These are phyloP conservation scores for Russula virescens DNA, from an alignment of 768 basidiomycete species.

Conservation along the genomic window DNA sequence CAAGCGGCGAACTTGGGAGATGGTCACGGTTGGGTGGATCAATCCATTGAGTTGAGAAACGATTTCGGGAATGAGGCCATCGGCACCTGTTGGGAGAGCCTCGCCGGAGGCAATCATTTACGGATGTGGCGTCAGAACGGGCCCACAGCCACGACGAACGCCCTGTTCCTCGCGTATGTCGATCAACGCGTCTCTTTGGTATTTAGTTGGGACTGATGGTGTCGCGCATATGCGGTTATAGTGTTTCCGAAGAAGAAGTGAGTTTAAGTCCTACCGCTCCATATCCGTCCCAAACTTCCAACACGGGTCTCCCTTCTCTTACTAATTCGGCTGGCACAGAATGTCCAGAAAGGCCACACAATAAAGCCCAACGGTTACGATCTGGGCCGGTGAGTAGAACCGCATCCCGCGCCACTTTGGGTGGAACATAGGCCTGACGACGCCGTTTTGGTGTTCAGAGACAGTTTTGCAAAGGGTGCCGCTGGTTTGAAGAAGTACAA, in stretches of 20 bases:
- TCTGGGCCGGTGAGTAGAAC: constrained; percentile 28
- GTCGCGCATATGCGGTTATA: neutral
- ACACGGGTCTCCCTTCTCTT: too few relatives aligned
- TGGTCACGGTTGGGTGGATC: constrained; percentile 40
- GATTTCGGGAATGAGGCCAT: constrained; percentile 34
- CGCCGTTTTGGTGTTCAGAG: neutral
- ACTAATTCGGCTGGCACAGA: neutral
- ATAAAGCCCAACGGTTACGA: constrained; percentile 32
- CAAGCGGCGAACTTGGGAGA: constrained; percentile 45
- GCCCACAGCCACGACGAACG: constrained; percentile 29
- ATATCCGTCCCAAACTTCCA: neutral
- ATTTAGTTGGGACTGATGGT: neutral
- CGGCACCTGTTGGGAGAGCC: constrained; percentile 40
- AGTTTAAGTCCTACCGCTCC: neutral
- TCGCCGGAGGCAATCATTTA: constrained; percentile 25
- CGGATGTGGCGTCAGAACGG: constrained; percentile 31
- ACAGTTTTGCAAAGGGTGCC: constrained; percentile 13
- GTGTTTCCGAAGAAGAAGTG: constrained; percentile 27
- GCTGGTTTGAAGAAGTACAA: neutral
- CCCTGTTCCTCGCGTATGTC: constrained; percentile 34
- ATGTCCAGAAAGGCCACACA: constrained; percentile 25
- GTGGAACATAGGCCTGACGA: neutral
- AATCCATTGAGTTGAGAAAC: constrained; percentile 41
- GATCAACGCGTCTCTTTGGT: neutral
- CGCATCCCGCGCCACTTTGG: neutral